Conservation (phyloP, 371 early-diverging fungal species). For the Mortierella sp. region DNA sequence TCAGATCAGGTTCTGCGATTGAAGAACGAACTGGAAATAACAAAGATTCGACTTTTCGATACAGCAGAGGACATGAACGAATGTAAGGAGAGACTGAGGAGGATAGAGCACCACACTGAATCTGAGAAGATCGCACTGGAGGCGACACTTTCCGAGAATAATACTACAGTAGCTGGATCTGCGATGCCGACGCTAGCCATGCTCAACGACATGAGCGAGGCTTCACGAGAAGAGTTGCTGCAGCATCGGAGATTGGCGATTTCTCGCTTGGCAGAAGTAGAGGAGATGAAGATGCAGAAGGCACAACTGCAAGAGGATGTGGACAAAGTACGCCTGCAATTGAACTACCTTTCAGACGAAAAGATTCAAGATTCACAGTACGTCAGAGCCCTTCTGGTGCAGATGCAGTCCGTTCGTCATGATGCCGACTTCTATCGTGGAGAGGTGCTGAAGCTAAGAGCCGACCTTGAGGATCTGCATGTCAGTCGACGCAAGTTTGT, state of each 20-base stretch:
- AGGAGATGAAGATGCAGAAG: conserved; percentile 61
- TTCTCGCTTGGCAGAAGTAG: conserved; percentile 65
- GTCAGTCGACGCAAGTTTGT: conserved; percentile 69
- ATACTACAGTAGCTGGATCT: neutral
- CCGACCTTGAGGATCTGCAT: conserved; percentile 76
- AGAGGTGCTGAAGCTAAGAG: conserved; percentile 60
- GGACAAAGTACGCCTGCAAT: conserved; percentile 63
- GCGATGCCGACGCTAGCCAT: conserved; percentile 3
- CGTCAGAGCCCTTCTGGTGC: conserved; percentile 61
- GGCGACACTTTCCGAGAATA: neutral
- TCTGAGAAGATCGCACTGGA: conserved; percentile 13
- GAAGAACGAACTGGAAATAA: conserved; percentile 39
- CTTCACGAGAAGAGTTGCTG: conserved; percentile 49
- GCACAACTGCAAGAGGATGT: conserved; percentile 58
- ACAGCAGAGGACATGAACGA: conserved; percentile 19
- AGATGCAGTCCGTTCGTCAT: conserved; percentile 61
- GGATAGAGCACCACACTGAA: conserved; percentile 19
- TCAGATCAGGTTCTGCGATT: conserved; percentile 27
- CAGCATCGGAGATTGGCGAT: conserved; percentile 58
- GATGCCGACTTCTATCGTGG: conserved; percentile 62
- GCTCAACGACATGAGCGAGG: conserved; percentile 29
- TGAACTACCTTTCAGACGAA: conserved; percentile 59
- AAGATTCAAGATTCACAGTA: conserved; percentile 58
- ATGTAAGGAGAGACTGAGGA: conserved; percentile 14
- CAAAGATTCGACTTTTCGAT: conserved; percentile 23